phyloP scores from a whole-genome alignment of 441 rosid species.

The Cnidoscolus chayamansa region DNA sequence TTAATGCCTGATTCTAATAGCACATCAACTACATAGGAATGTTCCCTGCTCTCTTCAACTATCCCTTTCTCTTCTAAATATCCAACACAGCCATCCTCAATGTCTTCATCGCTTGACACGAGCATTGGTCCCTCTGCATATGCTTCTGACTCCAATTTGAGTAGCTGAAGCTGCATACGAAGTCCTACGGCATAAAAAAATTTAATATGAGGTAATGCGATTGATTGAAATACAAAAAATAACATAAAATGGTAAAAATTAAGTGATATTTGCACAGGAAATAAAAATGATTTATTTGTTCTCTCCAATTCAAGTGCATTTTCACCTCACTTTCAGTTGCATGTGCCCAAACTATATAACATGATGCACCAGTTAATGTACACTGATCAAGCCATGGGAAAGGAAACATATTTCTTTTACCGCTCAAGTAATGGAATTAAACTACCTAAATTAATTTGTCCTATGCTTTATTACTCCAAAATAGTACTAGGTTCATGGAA shows the following conservation, averaged over 20 bases:
- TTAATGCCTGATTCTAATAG: slow-evolving; percentile 47
- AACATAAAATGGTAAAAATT: neutral
- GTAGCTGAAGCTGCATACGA: slow-evolving; percentile 90
- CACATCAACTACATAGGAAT: slow-evolving; percentile 49
- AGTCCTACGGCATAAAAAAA: slow-evolving; percentile 48
- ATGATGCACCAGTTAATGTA: neutral
- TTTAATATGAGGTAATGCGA: neutral
- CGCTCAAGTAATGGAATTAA: neutral
- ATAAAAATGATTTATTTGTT: neutral
- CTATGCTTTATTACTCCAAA: neutral
- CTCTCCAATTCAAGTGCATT: neutral
- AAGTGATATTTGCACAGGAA: neutral
- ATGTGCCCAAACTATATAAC: neutral
- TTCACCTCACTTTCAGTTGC: neutral
- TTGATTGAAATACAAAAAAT: neutral
- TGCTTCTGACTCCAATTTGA: slow-evolving; percentile 69
- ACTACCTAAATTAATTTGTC: neutral
- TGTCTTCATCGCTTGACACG: slow-evolving; percentile 66
- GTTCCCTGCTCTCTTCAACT: slow-evolving; percentile 51
- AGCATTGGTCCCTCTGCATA: slow-evolving; percentile 58
- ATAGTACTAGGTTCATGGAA: neutral
- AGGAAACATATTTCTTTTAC: neutral
- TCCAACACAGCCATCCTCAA: slow-evolving; percentile 33
- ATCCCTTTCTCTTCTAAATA: slow-evolving; percentile 32
- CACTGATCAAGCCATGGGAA: neutral